A percentile compares a stretch with the other conserved stretches of the same genome.
Evolutionary conservation across 179 eudicot genomes (phyloP).

Genomic region (Silene noctiflora): DNA sequence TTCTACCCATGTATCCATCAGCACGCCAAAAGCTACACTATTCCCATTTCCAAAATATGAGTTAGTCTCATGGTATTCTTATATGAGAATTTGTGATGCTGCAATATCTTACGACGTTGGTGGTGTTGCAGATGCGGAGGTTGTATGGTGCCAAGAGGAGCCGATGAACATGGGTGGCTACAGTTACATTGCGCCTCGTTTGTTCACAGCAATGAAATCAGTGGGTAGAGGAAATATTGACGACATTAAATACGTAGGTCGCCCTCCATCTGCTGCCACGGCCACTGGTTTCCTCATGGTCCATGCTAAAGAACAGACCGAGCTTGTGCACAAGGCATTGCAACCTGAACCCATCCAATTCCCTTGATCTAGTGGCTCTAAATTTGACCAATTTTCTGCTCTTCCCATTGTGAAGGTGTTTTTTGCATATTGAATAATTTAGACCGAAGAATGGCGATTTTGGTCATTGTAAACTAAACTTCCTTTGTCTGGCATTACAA

Average conservation of each 20-base stretch:
- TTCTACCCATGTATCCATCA: not conserved
- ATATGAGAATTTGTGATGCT: not conserved
- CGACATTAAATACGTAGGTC: conserved; percentile 72
- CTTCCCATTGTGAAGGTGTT: not conserved
- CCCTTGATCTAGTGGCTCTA: not conserved
- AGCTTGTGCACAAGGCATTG: conserved; percentile 66
- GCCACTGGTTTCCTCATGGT: conserved; percentile 72
- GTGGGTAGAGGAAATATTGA: conserved; percentile 54
- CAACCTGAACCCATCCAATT: conserved; percentile 58
- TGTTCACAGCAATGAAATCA: conserved; percentile 69
- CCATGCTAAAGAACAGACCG: conserved; percentile 67
- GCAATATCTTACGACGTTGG: not conserved
- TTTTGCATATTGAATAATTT: conserved; percentile 10
- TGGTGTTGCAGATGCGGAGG: conserved; percentile 69
- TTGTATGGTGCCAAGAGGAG: conserved; percentile 98
- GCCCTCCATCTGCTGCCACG: conserved; percentile 86
- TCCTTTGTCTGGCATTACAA: not conserved
- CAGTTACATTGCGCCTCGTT: conserved; percentile 69
- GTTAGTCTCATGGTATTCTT: not conserved
- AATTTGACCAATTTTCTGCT: not conserved
- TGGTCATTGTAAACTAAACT: conserved; percentile 11
- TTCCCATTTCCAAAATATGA: not conserved
- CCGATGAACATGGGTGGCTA: conserved; percentile 98
- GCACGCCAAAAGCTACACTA: not conserved
- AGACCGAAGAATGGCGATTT: not conserved